phyloP scores from a whole-genome alignment of 345 rosid species.

The Chamaenerion angustifolium region DNA sequence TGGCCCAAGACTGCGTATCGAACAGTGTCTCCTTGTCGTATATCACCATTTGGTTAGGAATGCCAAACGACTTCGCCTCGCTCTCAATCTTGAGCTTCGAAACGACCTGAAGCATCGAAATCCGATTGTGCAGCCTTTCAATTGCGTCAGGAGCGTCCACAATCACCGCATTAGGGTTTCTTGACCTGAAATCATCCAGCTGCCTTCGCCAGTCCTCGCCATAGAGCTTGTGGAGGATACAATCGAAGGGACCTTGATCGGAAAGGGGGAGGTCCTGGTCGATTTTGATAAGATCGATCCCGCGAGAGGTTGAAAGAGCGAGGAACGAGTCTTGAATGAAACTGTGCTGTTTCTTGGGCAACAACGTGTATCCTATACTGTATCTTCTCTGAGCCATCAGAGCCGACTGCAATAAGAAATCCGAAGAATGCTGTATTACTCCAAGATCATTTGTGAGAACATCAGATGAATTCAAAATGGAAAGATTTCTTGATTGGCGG shows the following conservation, averaged over 20 bases:
- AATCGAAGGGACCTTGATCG: slow-evolving; percentile 48
- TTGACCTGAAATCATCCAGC: slow-evolving; percentile 16
- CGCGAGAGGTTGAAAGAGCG: slow-evolving; percentile 17
- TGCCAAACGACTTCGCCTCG: slow-evolving; percentile 21
- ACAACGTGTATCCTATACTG: slow-evolving; percentile 41
- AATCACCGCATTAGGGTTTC: slow-evolving; percentile 23
- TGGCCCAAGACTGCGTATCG: slow-evolving; percentile 24
- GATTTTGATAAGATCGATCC: slow-evolving; percentile 39
- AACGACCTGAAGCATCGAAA: slow-evolving; percentile 50
- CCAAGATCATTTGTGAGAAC: too few relatives aligned
- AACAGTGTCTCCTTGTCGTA: slow-evolving; percentile 31
- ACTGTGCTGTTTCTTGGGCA: slow-evolving; percentile 31
- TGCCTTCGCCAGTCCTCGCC: slow-evolving; percentile 38
- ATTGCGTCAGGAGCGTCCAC: slow-evolving; percentile 38
- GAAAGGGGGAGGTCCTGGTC: slow-evolving; percentile 17
- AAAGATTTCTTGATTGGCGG: too few relatives aligned
- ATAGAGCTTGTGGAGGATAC: slow-evolving; percentile 44
- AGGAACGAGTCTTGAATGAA: slow-evolving; percentile 35
- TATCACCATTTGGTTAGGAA: slow-evolving; percentile 49
- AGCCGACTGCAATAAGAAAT: neutral
- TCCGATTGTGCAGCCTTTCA: slow-evolving; percentile 33
- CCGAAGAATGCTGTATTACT: slow-evolving; percentile 2
- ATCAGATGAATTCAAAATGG: too few relatives aligned
- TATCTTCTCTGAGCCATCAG: slow-evolving; percentile 28
- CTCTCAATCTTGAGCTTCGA: slow-evolving; percentile 26